phyloP scores from a whole-genome alignment of 2,329 filamentous ascomycete genomes.

The Phoma herbarum region DNA sequence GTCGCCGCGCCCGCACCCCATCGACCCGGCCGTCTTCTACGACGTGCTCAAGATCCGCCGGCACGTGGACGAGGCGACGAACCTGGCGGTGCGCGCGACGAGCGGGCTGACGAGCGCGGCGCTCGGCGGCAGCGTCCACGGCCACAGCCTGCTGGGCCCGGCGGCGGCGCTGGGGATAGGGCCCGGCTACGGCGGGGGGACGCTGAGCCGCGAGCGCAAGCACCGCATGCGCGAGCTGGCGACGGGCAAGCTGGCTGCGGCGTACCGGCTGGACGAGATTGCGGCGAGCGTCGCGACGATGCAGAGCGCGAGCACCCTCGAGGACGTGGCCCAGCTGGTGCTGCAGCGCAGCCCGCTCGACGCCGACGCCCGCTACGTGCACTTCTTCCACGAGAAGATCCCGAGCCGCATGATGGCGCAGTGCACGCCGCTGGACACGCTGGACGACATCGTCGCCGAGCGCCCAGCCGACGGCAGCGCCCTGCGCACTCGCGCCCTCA shows the following conservation, averaged over 20 bases:
- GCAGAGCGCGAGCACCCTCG: slow-evolving; percentile 79
- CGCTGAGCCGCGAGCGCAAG: slow-evolving; percentile 77
- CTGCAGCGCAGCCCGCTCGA: slow-evolving; percentile 74
- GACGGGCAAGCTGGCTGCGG: slow-evolving; percentile 77
- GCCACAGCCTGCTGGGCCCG: slow-evolving; percentile 48
- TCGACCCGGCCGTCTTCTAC: slow-evolving; percentile 83
- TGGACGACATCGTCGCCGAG: slow-evolving; percentile 73
- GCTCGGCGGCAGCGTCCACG: slow-evolving; percentile 65
- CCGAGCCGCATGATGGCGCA: slow-evolving; percentile 76
- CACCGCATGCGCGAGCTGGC: slow-evolving; percentile 83
- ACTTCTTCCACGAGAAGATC: slow-evolving; percentile 93
- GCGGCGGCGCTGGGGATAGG: slow-evolving; percentile 18
- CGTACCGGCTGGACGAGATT: slow-evolving; percentile 84
- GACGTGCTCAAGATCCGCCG: slow-evolving; percentile 84
- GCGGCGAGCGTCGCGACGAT: slow-evolving; percentile 83
- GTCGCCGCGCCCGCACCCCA: slow-evolving; percentile 75
- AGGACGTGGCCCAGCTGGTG: slow-evolving; percentile 78
- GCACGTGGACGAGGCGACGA: slow-evolving; percentile 81
- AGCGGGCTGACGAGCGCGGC: slow-evolving; percentile 74
- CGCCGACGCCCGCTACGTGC: slow-evolving; percentile 82
- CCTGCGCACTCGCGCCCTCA: slow-evolving; percentile 76
- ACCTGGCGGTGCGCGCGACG: slow-evolving; percentile 78
- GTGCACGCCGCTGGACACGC: slow-evolving; percentile 71
- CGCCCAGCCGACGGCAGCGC: slow-evolving; percentile 71
- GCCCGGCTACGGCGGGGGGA: slow-evolving; percentile 64